Evolutionary conservation across 805 yeast species (phyloP), one percentile per base, ranked within the genome.

Genomic region (Candida michaelii): DNA sequence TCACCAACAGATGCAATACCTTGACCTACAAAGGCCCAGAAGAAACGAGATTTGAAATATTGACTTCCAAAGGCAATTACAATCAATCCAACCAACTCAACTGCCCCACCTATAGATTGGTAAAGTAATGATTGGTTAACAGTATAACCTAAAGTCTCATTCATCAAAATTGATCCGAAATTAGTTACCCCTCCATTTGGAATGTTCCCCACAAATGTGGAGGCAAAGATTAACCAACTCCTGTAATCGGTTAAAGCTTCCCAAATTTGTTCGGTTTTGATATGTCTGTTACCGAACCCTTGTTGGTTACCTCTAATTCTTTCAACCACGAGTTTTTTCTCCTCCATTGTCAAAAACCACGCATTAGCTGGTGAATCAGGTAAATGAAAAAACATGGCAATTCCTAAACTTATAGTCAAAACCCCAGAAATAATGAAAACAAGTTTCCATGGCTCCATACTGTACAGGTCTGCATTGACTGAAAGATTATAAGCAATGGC

Each of bases 381-480:
- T 9, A 83, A 54, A 57, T 76, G 77, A 41, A 77, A 48, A 33
- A 59, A 58, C 45, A 79, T 66, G 9, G 71, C 40, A 9, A 74
- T 40, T 5, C 85, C 85, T 12, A 78, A 52, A 9, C 73, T 53
- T 5, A 81, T 58, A 2, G 88, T 82, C 43, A 79, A 68, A 6
- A 69, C 56, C 12, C 93, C 95, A 31, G 77, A 72, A 23, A 82
- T 66, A 36, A 85, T 62, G 55, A 74, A 85, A 3, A 82, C 57
- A 11, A 78, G 56, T 53, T 76, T 79, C 90, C 90, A 85, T 3
- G 82, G 68, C 2, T 60, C 66, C 4, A 80, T 59, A 19, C 66
- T 39, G 56, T 69, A 76, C 7, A 54, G 39, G n/a, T 57, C 62
- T 11, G 57, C 63, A 50, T 74, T 65, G 9, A 46, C 46, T 45